Percentiles rank a stretch among this genome's conserved stretches.
phyloP scores from a whole-genome alignment of 345 rosid species.

The Populus nigra region DNA sequence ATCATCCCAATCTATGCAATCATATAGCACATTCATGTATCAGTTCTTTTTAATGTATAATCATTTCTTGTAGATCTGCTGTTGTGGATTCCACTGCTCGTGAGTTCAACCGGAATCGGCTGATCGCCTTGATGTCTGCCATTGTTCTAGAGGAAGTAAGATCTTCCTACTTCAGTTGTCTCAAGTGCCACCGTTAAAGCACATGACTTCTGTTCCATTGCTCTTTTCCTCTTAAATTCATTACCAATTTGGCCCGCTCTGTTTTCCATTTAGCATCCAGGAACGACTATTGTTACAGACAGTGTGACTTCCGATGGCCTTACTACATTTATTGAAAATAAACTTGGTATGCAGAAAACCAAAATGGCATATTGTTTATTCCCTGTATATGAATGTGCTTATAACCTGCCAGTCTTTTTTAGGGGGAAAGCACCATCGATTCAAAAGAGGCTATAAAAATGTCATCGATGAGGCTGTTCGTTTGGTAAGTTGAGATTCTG shows the following conservation, averaged over 20 bases:
- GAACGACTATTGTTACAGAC: constrained; percentile 90
- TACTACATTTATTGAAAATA: constrained; percentile 77
- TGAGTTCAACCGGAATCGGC: constrained; percentile 86
- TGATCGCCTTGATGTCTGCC: constrained; percentile 89
- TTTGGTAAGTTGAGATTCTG: constrained; percentile 53
- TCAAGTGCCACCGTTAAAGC: background rate
- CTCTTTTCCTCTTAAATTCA: background rate
- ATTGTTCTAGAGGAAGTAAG: constrained; percentile 95
- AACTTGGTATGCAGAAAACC: constrained; percentile 61
- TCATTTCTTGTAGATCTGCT: constrained; percentile 66
- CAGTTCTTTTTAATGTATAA: background rate
- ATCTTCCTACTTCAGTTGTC: constrained; percentile 7
- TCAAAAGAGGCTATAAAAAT: constrained; percentile 96
- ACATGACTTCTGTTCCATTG: background rate
- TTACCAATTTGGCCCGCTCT: background rate
- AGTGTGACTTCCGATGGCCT: constrained; percentile 98
- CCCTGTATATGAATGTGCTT: constrained; percentile 5
- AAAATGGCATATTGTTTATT: background rate
- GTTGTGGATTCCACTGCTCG: constrained; percentile 93
- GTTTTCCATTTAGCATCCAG: constrained; percentile 67
- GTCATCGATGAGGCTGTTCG: constrained; percentile 95
- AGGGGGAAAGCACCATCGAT: constrained; percentile 96
- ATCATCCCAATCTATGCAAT: background rate
- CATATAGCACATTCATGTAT: background rate
- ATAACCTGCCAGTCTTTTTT: constrained; percentile 17